phyloP scores from a whole-genome alignment of 208 protist species.

The Phytomonas sp. region DNA sequence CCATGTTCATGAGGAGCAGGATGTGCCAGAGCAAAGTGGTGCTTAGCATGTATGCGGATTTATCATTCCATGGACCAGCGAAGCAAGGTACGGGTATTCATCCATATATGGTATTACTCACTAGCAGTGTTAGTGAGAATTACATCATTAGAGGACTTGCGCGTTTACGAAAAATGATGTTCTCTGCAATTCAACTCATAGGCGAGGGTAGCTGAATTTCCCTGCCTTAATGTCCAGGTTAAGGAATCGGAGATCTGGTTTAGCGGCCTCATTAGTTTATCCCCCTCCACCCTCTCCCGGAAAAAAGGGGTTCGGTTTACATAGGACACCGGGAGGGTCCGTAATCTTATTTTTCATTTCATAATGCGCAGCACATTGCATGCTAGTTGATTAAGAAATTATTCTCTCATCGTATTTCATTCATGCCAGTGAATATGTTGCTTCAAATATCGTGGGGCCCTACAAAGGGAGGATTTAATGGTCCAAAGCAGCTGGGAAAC shows the following conservation, averaged over 20 bases:
- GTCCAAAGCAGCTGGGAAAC: not conserved
- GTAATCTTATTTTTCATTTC: conserved; percentile 2
- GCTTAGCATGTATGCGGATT: not conserved
- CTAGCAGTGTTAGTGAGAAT: not conserved
- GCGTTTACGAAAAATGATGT: not conserved
- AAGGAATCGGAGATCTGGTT: not conserved
- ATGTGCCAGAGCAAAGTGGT: not conserved
- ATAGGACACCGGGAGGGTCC: not conserved
- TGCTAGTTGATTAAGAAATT: not conserved
- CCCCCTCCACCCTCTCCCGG: no score
- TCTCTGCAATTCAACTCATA: not conserved
- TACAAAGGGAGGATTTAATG: not conserved
- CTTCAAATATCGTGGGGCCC: not conserved
- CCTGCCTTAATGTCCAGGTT: not conserved
- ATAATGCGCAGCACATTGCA: not conserved
- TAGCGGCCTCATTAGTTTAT: not conserved
- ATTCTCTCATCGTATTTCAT: not conserved
- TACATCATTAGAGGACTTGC: not conserved
- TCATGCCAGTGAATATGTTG: not conserved
- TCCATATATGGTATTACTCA: not conserved
- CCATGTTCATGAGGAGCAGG: not conserved
- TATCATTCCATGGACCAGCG: not conserved
- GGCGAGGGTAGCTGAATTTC: not conserved
- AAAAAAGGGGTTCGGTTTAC: not conserved
- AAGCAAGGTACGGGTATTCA: not conserved